Conservation (phyloP, 371 early-diverging fungal genomes). For the Mycotypha africana region DNA sequence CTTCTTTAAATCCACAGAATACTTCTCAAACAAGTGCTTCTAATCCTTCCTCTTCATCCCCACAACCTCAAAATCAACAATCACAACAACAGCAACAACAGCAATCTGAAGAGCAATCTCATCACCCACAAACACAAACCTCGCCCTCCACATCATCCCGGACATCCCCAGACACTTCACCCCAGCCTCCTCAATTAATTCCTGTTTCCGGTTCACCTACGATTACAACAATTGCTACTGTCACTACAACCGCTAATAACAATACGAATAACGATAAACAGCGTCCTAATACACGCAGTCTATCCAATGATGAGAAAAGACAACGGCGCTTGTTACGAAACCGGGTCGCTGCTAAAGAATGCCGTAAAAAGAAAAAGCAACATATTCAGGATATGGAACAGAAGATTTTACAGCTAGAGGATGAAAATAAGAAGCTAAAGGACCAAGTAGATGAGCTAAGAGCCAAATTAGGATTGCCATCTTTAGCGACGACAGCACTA, state of each 20-base stretch:
- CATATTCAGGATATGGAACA: conserved; percentile 71
- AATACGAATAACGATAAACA: neutral
- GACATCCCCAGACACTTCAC: too few species aligned
- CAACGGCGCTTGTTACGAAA: conserved; percentile 72
- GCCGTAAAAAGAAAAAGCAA: conserved; percentile 78
- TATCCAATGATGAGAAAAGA: conserved; percentile 67
- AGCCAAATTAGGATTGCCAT: conserved; percentile 45
- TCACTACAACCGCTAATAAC: too few species aligned
- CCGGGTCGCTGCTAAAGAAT: conserved; percentile 78
- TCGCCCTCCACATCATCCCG: too few species aligned
- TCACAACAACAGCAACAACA: neutral
- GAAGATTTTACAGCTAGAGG: conserved; percentile 55
- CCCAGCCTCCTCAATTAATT: too few species aligned
- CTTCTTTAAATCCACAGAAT: conserved; percentile 12
- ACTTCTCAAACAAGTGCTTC: conserved; percentile 4
- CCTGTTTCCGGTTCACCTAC: too few species aligned
- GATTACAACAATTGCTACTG: too few species aligned
- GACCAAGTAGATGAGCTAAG: conserved; percentile 65
- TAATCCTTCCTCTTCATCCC: too few species aligned
- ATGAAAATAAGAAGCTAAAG: conserved; percentile 55
- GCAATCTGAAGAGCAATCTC: neutral
- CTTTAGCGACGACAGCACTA: too few species aligned
- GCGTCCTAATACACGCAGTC: conserved; percentile 31
- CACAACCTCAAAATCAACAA: neutral
- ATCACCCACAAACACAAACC: too few species aligned